phyloP scores from a whole-genome alignment of 208 protist genomes.

The Leishmania braziliensis region DNA sequence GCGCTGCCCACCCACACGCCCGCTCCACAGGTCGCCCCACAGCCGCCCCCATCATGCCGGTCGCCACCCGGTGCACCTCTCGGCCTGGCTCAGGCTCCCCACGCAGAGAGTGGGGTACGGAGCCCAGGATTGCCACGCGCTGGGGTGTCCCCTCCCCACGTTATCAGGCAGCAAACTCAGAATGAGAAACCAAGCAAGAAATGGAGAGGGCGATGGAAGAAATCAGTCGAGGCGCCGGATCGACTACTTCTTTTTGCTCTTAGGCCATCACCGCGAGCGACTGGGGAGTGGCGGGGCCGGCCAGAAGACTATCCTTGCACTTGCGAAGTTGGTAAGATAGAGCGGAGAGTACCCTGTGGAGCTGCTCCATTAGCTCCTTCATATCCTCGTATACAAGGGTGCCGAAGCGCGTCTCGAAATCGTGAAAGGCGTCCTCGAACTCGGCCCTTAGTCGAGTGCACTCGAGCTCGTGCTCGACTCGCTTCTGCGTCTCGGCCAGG shows the following conservation, averaged over 20 bases:
- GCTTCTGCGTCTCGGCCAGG: slow-evolving; percentile 12
- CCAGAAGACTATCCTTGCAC: slow-evolving; percentile 24
- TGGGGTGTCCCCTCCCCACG: background rate
- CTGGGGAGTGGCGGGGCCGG: background rate
- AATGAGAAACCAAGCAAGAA: background rate
- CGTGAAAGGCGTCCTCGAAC: slow-evolving; percentile 29
- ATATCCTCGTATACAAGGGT: slow-evolving; percentile 27
- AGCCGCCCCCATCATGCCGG: background rate
- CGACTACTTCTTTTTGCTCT: background rate
- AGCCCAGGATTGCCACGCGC: no score
- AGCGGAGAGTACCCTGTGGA: slow-evolving; percentile 28
- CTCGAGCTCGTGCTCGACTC: slow-evolving; percentile 26
- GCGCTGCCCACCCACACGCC: background rate
- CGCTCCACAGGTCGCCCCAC: background rate
- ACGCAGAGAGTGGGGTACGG: background rate
- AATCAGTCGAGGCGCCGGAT: background rate
- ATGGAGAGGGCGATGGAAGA: background rate
- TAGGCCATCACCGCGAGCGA: background rate
- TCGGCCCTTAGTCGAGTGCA: slow-evolving; percentile 29
- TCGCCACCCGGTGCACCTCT: background rate
- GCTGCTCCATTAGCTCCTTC: slow-evolving; percentile 5
- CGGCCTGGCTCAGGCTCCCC: background rate
- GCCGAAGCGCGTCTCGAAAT: slow-evolving; percentile 21
- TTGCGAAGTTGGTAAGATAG: slow-evolving; percentile 45
- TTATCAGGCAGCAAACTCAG: no score